Conservation (phyloP, 768 basidiomycete genomes). For the Mycena vitilis region DNA sequence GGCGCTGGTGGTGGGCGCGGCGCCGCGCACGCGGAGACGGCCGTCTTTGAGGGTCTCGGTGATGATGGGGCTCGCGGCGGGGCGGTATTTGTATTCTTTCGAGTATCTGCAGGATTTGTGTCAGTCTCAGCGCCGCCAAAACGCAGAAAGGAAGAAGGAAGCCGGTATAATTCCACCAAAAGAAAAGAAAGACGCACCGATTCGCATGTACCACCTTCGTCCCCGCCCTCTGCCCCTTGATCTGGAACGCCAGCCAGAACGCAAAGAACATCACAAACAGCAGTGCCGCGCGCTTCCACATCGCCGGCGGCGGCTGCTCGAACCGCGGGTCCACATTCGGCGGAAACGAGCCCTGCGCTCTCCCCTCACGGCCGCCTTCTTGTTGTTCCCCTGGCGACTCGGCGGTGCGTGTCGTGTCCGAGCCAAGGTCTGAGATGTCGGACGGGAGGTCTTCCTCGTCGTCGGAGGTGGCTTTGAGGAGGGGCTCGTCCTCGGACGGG, state of each 20-base stretch:
- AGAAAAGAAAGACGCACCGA: conserved; percentile 57
- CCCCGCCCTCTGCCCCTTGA: conserved; percentile 46
- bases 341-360: background rate
- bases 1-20: conserved; percentile 54
- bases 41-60: conserved; percentile 83
- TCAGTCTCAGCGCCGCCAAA: no score
- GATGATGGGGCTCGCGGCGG: conserved; percentile 86
- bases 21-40: conserved; percentile 75
- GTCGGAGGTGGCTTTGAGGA: background rate
- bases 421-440: background rate
- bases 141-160: no score
- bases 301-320: conserved; percentile 52
- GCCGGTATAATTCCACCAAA: no score
- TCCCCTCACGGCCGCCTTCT: no score
- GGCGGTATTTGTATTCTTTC: conserved; percentile 82
- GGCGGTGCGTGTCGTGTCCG: background rate
- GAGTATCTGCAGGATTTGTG: no score
- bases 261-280: conserved; percentile 54
- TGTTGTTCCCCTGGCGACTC: conserved; percentile 4
- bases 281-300: conserved; percentile 60
- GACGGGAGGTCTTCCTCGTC: background rate
- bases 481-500: background rate
- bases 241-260: conserved; percentile 57
- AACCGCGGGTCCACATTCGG: conserved; percentile 46
- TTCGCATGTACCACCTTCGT: conserved; percentile 69